Evolutionary conservation across 106 monocot species (phyloP).

Genomic region (Apostasia ramifera): DNA sequence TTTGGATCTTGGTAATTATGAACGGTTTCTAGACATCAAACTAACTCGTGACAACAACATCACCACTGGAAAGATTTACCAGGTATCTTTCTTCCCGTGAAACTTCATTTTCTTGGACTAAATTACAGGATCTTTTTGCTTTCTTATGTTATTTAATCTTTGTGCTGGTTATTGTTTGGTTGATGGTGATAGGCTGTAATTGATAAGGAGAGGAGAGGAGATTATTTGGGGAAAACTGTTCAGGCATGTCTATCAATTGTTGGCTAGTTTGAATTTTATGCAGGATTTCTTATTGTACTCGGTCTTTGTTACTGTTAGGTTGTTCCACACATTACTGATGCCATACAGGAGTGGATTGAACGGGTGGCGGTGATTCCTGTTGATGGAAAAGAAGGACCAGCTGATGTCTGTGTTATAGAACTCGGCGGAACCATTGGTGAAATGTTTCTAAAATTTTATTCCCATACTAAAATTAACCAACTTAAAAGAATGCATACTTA

Average conservation of each 20-base stretch:
- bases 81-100: constrained; percentile 14
- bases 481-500: neutral
- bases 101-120: neutral
- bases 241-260: constrained; percentile 26
- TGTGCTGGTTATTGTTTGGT: neutral
- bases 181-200: constrained; percentile 29
- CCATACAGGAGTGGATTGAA: constrained; percentile 95
- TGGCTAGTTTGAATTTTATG: neutral
- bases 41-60: constrained; percentile 53
- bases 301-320: constrained; percentile 41
- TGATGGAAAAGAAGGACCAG: constrained; percentile 80
- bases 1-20: constrained; percentile 53
- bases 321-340: constrained; percentile 88
- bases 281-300: neutral
- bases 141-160: neutral
- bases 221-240: constrained; percentile 51
- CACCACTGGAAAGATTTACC: constrained; percentile 48
- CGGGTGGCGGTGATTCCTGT: constrained; percentile 69
- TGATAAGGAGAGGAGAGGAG: constrained; percentile 46
- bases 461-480: too few relatives aligned
- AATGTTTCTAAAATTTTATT: neutral
- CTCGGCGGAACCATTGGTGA: constrained; percentile 93
- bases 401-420: constrained; percentile 95
- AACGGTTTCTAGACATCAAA: constrained; percentile 41
- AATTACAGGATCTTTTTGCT: neutral